Percentiles rank a stretch among this genome's conserved stretches.
These are phyloP conservation scores for Akanthomyces muscarius DNA, from an alignment of 2,329 filamentous ascomycete genomes.

Conservation along the genomic window DNA sequence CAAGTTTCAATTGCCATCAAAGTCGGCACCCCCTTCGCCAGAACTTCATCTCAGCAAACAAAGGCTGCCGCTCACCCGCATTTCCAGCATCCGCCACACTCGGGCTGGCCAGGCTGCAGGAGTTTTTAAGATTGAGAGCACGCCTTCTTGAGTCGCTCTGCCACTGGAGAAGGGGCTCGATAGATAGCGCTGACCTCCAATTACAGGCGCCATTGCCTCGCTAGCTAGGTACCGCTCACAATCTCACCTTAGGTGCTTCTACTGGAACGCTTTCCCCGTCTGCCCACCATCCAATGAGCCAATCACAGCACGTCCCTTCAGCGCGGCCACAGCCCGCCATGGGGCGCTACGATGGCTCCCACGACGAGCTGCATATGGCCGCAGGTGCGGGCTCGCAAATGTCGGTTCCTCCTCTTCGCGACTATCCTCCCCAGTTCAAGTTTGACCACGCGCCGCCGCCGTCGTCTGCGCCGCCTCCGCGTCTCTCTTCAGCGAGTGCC, in stretches of 20 bases:
- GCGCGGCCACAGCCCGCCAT: constrained; percentile 26
- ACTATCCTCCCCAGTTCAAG: constrained; percentile 50
- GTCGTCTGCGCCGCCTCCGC: constrained; percentile 33
- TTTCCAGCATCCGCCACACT: not conserved
- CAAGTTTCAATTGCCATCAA: not conserved
- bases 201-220: constrained; percentile 7
- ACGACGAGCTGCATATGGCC: constrained; percentile 55
- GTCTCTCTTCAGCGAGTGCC: constrained; percentile 17
- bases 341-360: constrained; percentile 24
- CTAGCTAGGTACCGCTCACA: not conserved
- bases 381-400: constrained; percentile 39
- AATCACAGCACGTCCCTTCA: constrained; percentile 37
- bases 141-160: not conserved
- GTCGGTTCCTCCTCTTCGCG: constrained; percentile 38
- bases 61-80: not conserved
- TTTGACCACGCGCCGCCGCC: constrained; percentile 42
- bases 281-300: constrained; percentile 30
- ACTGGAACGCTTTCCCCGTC: constrained; percentile 9
- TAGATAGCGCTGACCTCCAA: not conserved
- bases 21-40: not conserved
- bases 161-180: not conserved
- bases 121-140: not conserved
- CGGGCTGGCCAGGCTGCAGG: not conserved
- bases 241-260: not conserved
- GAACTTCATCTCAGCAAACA: not conserved